These are phyloP conservation scores for Lagenidium sp. DNA, from an alignment of 352 stramenopile genomes.

Conservation along the genomic window DNA sequence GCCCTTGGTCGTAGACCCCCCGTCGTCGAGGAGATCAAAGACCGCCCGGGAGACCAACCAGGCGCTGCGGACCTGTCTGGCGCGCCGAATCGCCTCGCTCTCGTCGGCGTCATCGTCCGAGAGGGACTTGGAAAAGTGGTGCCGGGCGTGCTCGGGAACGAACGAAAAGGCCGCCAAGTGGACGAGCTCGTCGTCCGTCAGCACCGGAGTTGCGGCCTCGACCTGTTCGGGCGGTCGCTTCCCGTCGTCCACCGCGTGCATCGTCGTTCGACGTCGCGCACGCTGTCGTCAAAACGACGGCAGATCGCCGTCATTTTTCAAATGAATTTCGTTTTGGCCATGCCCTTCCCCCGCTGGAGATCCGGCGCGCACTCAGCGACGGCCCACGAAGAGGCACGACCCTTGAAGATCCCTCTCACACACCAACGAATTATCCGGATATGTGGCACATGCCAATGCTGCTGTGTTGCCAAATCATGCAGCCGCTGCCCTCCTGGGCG, in stretches of 20 bases:
- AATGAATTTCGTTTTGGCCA: background rate
- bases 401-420: no score
- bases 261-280: no score
- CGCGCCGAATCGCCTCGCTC: constrained; percentile 14
- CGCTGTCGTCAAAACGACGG: no score
- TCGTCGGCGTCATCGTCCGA: constrained; percentile 1
- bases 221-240: background rate
- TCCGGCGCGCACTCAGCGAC: no score
- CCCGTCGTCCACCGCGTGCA: no score
- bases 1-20: background rate
- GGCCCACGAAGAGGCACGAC: no score
- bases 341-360: background rate
- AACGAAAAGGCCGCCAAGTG: constrained; percentile 20
- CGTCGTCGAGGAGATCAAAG: constrained; percentile 3
- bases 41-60: constrained; percentile 26
- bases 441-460: no score
- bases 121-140: no score
- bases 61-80: constrained; percentile 44
- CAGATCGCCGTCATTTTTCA: no score
- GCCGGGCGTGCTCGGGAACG: constrained; percentile 26
- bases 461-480: no score
- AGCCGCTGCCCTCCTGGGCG: no score
- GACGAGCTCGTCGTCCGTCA: constrained; percentile 1
- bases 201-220: background rate
- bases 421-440: no score